These are phyloP conservation scores for Dioscorea zingiberensis DNA, from an alignment of 106 monocot species.

Conservation along the genomic window DNA sequence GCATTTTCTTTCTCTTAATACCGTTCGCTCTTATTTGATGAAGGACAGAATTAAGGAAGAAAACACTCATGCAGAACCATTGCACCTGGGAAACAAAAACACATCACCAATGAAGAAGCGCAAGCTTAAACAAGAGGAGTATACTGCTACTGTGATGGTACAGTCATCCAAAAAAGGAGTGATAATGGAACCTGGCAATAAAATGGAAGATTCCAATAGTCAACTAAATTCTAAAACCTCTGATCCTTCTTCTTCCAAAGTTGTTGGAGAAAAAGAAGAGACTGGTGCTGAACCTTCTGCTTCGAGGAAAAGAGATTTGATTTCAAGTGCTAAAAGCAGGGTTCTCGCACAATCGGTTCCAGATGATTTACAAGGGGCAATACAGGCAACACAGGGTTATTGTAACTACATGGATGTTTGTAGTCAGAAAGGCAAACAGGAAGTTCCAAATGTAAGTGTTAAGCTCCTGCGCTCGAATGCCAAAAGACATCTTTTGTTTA, in stretches of 20 bases:
- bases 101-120: neutral
- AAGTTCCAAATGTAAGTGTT: neutral
- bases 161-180: neutral
- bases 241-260: neutral
- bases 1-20: conserved; percentile 22
- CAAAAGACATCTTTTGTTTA: conserved; percentile 32
- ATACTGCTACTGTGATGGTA: neutral
- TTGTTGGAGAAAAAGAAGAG: neutral
- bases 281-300: neutral
- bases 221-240: neutral
- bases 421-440: neutral
- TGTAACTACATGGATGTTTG: conserved; percentile 11
- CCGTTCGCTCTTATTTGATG: conserved; percentile 15
- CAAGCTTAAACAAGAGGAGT: neutral
- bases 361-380: conserved; percentile 17
- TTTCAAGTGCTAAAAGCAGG: neutral
- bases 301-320: conserved; percentile 1
- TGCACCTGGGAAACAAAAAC: too few species aligned
- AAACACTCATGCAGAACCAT: neutral
- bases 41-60: conserved; percentile 1
- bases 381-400: conserved; percentile 22
- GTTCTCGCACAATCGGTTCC: conserved; percentile 17
- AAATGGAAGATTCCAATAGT: neutral
- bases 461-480: conserved; percentile 26
- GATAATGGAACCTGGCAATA: neutral